Conservation (phyloP, 1,284 basidiomycete species). For the Ustilago bromivora region DNA sequence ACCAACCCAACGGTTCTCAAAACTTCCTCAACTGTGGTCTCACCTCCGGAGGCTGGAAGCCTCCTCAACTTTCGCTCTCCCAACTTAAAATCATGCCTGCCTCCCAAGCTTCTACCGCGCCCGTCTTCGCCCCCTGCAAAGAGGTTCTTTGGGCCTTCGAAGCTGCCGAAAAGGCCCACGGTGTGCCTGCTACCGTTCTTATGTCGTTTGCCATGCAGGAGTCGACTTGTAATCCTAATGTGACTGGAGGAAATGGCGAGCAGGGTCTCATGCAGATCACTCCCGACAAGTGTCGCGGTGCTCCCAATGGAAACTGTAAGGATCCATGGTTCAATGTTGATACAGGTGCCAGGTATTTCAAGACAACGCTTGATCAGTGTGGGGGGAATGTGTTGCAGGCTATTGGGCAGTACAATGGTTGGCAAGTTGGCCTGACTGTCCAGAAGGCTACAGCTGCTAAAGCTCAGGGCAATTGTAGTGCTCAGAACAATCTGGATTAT, state of each 20-base stretch:
- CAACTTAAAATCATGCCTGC: slow-evolving; percentile 52
- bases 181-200: slow-evolving; percentile 53
- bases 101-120: slow-evolving; percentile 34
- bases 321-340: slow-evolving; percentile 55
- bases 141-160: slow-evolving; percentile 51
- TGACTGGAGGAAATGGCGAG: slow-evolving; percentile 58
- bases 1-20: slow-evolving; percentile 56
- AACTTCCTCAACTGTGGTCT: slow-evolving; percentile 62
- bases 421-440: slow-evolving; percentile 46
- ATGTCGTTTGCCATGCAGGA: slow-evolving; percentile 64
- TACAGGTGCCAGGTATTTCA: slow-evolving; percentile 59
- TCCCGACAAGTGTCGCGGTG: slow-evolving; percentile 57
- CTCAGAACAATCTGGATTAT: slow-evolving; percentile 64
- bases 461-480: slow-evolving; percentile 43
- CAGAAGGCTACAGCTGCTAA: slow-evolving; percentile 43
- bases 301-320: slow-evolving; percentile 53
- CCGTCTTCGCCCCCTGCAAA: slow-evolving; percentile 56
- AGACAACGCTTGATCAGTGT: slow-evolving; percentile 36
- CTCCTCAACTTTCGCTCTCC: slow-evolving; percentile 46
- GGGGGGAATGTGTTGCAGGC: slow-evolving; percentile 50
- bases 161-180: slow-evolving; percentile 37
- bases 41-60: slow-evolving; percentile 49
- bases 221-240: slow-evolving; percentile 55
- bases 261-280: slow-evolving; percentile 65
- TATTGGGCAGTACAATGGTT: slow-evolving; percentile 61